Conservation (phyloP, 1,284 basidiomycete species). For the Sanghuangporus weigelae region DNA sequence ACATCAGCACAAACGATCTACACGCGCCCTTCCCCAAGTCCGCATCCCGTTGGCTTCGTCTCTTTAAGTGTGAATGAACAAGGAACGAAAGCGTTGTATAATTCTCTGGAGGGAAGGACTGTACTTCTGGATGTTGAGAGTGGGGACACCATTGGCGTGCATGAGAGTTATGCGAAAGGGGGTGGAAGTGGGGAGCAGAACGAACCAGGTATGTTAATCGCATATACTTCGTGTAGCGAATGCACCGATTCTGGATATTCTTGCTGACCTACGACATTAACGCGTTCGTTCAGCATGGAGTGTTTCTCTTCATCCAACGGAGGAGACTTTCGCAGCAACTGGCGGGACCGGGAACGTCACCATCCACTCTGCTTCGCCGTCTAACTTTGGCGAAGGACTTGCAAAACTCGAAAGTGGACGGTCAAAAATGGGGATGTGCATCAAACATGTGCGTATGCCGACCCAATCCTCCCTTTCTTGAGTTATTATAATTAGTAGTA, state of each 20-base stretch:
- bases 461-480: background rate
- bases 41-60: slow-evolving; percentile 48
- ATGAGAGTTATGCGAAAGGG: slow-evolving; percentile 61
- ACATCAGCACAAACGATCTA: slow-evolving; percentile 57
- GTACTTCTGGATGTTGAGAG: slow-evolving; percentile 62
- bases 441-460: slow-evolving; percentile 57
- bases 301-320: slow-evolving; percentile 70
- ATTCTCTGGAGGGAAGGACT: slow-evolving; percentile 78
- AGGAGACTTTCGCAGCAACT: slow-evolving; percentile 71
- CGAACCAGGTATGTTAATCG: slow-evolving; percentile 28
- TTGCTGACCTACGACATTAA: background rate
- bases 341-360: slow-evolving; percentile 70
- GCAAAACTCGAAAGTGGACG: slow-evolving; percentile 60
- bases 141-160: slow-evolving; percentile 43
- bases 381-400: slow-evolving; percentile 57
- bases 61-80: slow-evolving; percentile 63
- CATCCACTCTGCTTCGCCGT: slow-evolving; percentile 55
- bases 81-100: slow-evolving; percentile 63
- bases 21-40: slow-evolving; percentile 7
- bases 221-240: background rate
- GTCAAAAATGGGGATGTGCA: slow-evolving; percentile 78
- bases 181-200: slow-evolving; percentile 61
- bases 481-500: too few species aligned
- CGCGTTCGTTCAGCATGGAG: slow-evolving; percentile 58
- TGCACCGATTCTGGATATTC: background rate